These are phyloP conservation scores for Apophysomyces sp. DNA, from an alignment of 371 early-diverging fungal species.

Conservation along the genomic window DNA sequence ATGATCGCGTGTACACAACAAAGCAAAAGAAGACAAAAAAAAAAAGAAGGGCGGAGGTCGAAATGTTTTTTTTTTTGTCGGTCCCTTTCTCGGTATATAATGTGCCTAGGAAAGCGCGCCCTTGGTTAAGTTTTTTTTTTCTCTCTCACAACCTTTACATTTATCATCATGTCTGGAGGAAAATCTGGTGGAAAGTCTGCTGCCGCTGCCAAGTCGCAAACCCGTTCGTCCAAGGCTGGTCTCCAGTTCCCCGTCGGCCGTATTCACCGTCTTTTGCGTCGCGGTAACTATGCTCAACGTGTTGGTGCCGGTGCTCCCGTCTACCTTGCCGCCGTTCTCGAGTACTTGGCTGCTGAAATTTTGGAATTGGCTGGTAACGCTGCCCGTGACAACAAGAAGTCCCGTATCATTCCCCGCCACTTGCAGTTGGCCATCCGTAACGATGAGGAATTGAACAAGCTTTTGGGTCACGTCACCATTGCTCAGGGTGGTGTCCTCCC, in stretches of 20 bases:
- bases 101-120: neutral
- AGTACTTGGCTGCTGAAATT: conserved; percentile 91
- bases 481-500: conserved; percentile 80
- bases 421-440: conserved; percentile 85
- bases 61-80: neutral
- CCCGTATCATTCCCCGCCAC: conserved; percentile 83
- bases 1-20: neutral
- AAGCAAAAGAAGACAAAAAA: neutral
- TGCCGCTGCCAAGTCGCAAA: conserved; percentile 44
- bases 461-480: conserved; percentile 77
- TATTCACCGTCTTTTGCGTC: conserved; percentile 88
- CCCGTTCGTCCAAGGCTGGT: conserved; percentile 73
- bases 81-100: conserved; percentile 4
- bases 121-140: neutral
- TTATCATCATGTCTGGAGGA: conserved; percentile 49
- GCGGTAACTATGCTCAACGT: conserved; percentile 90
- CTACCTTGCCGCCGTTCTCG: conserved; percentile 88
- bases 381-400: conserved; percentile 89
- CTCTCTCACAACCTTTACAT: conserved; percentile 2
- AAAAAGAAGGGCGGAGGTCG: neutral
- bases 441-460: conserved; percentile 90
- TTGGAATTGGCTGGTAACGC: conserved; percentile 91
- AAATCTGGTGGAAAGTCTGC: conserved; percentile 57
- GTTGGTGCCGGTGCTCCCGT: conserved; percentile 88
- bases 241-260: conserved; percentile 92